These are phyloP conservation scores for Calonectria pseudoturangicola DNA, from an alignment of 2,329 filamentous ascomycete genomes.

Conservation along the genomic window DNA sequence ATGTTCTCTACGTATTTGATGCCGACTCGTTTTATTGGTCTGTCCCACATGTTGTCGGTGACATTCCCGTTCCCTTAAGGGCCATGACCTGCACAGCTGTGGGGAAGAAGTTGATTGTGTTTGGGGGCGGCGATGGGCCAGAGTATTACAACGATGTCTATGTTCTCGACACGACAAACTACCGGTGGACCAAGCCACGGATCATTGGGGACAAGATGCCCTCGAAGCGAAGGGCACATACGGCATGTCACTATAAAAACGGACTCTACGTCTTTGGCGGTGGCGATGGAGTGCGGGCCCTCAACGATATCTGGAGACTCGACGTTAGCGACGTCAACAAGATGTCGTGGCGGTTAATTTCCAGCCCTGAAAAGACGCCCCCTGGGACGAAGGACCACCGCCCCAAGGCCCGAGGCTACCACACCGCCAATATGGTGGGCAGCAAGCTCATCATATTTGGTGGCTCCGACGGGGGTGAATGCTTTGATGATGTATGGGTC, in stretches of 20 bases:
- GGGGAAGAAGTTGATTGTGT: slow-evolving; percentile 81
- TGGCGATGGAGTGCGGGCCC: slow-evolving; percentile 80
- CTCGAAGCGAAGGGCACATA: slow-evolving; percentile 79
- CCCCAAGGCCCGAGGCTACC: slow-evolving; percentile 80
- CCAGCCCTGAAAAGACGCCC: slow-evolving; percentile 63
- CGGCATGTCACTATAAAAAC: slow-evolving; percentile 82
- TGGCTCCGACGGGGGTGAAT: slow-evolving; percentile 81
- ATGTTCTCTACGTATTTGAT: slow-evolving; percentile 81
- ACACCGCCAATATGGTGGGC: slow-evolving; percentile 84
- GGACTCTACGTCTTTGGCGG: slow-evolving; percentile 84
- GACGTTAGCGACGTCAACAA: slow-evolving; percentile 80
- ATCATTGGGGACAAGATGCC: slow-evolving; percentile 76
- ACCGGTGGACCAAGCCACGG: slow-evolving; percentile 78
- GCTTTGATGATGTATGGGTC: slow-evolving; percentile 84
- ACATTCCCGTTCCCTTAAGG: slow-evolving; percentile 78
- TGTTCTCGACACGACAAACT: slow-evolving; percentile 82
- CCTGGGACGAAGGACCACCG: slow-evolving; percentile 62
- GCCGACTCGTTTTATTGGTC: slow-evolving; percentile 83
- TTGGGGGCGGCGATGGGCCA: slow-evolving; percentile 81
- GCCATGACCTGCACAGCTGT: slow-evolving; percentile 84
- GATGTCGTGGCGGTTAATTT: slow-evolving; percentile 82
- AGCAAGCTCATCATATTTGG: slow-evolving; percentile 83
- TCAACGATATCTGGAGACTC: slow-evolving; percentile 84
- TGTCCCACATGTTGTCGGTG: slow-evolving; percentile 77
- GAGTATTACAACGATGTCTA: slow-evolving; percentile 84